Base-by-base conservation (phyloP, 2,329 filamentous ascomycete genomes). In the Fusarium stilboides region DNA sequence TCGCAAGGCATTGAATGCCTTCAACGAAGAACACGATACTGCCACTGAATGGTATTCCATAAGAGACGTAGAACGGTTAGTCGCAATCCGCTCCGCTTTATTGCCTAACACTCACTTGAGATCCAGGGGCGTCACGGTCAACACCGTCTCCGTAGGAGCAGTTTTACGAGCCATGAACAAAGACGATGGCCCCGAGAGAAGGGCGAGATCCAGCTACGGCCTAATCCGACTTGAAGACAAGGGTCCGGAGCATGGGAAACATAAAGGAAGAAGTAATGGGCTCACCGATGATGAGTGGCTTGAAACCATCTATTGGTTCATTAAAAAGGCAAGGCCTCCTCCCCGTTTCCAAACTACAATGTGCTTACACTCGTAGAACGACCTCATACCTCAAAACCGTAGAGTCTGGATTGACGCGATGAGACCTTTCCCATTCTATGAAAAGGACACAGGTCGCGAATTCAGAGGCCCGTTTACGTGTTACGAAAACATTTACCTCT, bases 131-230 rank as follows among this genome's bases (percentile, higher is more conserved):
- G 13, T 8, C 6, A 19, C 28, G 1, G n/a, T 46, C 5, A 62
- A 62, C n/a, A 46, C 58, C 13, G 58, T 62, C 33, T 33, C 58
- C 5, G 14, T n/a, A 2, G 58, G 58, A 17, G 58, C 54, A 12
- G 46, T 58, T 6, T 26, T 52, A 1, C 58, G 58, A 1, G 54
- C 58, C 1, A 42, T 62, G 8, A 24, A 62, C 46, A 62, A 62
- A 31, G 22, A 45, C 4, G 17, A 58, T 15, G 58, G 58, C 0
- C 58, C 58, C 3, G 28, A 9, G 3, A 33, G 58, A 3, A 6
- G 46, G 14, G 33, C 53, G 5, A 26, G 19, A 9, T 52, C 45
- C 8, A 62, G 58, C 22, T 62, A 62, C 3, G 54, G 54, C 0
- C 5, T 62, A 2, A 4, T 62, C 1, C 54, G 54, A 1, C 5